Evolutionary conservation across 495 filamentous ascomycete genomes (phyloP), one percentile per base, ranked within the genome.

Genomic region (Bryoglossum gracile): DNA sequence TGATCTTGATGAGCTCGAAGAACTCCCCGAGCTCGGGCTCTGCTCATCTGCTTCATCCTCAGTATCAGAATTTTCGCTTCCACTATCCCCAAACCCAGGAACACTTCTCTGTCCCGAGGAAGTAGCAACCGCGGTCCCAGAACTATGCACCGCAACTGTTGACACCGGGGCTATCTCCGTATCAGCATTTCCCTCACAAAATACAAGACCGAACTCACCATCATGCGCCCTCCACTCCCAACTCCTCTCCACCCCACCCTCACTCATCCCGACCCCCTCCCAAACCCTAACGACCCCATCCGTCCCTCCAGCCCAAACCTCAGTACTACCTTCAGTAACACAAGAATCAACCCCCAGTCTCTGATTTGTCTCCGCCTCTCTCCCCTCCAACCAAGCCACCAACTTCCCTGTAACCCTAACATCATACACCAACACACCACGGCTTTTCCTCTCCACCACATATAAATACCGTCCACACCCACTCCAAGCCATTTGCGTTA

Each of bases 381-480:
- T 75, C 0, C 90, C 88, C 11, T 66, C 68, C 43, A 96, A 68
- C 66, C 76, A 81, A 13, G 79, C 82, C 5, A 98, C 67, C 56
- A 83, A 63, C 55, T 78, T 73, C 0, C 83, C 76, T 6, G 78
- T 77, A 4, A 83, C 83, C 11, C 94, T 75, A 22, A 96, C 70
- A 67, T 98, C 92, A 67, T 89, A 96, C 2, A 95, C 74, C 42
- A 86, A 61, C 8, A 95, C 61, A 4, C 81, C 83, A 32, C 76
- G 71, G 42, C 87, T 83, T 56, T 78, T 79, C 26, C 94, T 75
- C 70, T 97, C 94, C n/a, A 81, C 84, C 13, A 94, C 78, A 57
- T 87, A 82, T 25, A 98, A 65, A 65, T 95, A 97, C 50, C 79
- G 70, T n/a, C 87, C 91, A 68, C 88, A 91, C 0, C 80, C 75